phyloP scores from a whole-genome alignment of 2,329 filamentous ascomycete genomes.

The Stromatinia cepivora region DNA sequence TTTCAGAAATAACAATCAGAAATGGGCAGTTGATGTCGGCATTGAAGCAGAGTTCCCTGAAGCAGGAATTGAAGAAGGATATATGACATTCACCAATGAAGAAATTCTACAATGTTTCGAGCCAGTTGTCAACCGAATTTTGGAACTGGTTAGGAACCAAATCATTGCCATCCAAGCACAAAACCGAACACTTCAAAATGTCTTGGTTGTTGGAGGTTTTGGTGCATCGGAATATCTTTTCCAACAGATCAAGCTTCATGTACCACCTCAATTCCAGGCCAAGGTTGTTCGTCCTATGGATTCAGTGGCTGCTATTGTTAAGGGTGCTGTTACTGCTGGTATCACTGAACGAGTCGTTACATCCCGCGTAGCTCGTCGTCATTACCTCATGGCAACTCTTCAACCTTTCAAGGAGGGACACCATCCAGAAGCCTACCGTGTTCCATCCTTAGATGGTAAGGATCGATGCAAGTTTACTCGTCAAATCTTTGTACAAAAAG shows the following conservation, averaged over 20 bases:
- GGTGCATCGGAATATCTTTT: slow-evolving; percentile 98
- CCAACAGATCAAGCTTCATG: slow-evolving; percentile 98
- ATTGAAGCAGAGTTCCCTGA: slow-evolving; percentile 98
- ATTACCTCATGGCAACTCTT: slow-evolving; percentile 98
- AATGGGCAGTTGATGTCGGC: slow-evolving; percentile 98
- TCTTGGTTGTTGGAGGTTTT: slow-evolving; percentile 95
- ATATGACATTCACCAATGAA: slow-evolving; percentile 99
- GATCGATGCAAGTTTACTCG: slow-evolving; percentile 98
- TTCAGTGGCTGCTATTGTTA: slow-evolving; percentile 96
- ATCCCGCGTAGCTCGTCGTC: slow-evolving; percentile 91
- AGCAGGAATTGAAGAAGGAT: slow-evolving; percentile 96
- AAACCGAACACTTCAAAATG: slow-evolving; percentile 91
- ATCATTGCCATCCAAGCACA: slow-evolving; percentile 99
- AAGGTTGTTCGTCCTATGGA: slow-evolving; percentile 99
- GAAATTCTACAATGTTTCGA: slow-evolving; percentile 99
- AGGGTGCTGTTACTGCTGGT: slow-evolving; percentile 95
- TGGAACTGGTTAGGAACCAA: slow-evolving; percentile 95
- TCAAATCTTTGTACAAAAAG: slow-evolving; percentile 98
- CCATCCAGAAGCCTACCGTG: slow-evolving; percentile 96
- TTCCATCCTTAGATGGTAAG: slow-evolving; percentile 93
- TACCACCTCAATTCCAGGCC: slow-evolving; percentile 95
- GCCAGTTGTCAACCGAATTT: slow-evolving; percentile 93
- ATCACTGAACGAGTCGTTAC: slow-evolving; percentile 97
- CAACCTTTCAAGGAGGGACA: slow-evolving; percentile 99
- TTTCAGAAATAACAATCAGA: slow-evolving; percentile 98